Percentiles rank a stretch among this genome's conserved stretches.
phyloP scores from a whole-genome alignment of 306 rosid genomes.

The Calophaca sinica region DNA sequence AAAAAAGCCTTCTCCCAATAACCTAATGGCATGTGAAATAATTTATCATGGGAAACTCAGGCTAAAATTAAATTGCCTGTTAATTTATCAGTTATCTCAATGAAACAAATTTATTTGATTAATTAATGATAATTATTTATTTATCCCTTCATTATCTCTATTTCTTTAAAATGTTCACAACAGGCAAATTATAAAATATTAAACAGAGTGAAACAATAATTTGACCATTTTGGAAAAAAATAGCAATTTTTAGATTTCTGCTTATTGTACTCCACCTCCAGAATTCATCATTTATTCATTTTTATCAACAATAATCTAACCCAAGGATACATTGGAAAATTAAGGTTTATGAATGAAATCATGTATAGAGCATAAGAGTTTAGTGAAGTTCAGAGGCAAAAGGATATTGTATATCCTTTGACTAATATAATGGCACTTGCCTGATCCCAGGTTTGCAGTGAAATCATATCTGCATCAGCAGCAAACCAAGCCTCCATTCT shows the following conservation, averaged over 20 bases:
- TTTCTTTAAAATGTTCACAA: not conserved
- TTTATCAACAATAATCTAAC: slow-evolving; percentile 35
- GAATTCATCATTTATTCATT: slow-evolving; percentile 10
- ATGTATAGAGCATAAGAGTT: not conserved
- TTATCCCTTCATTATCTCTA: not conserved
- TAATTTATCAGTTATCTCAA: not conserved
- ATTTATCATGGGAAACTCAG: slow-evolving; percentile 5
- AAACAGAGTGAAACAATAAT: slow-evolving; percentile 8
- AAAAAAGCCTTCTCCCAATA: not conserved
- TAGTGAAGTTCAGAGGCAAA: not conserved
- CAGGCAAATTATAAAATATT: slow-evolving; percentile 1
- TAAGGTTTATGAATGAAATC: slow-evolving; percentile 34
- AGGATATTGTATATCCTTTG: slow-evolving; percentile 37
- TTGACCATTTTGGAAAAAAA: slow-evolving; percentile 1
- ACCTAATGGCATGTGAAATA: not conserved
- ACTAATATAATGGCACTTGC: slow-evolving; percentile 56
- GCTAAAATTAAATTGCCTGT: not conserved
- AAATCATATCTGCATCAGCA: slow-evolving; percentile 84
- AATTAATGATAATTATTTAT: not conserved
- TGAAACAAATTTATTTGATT: not conserved
- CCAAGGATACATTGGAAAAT: not conserved
- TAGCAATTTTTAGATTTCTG: slow-evolving; percentile 18
- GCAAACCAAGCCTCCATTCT: slow-evolving; percentile 94
- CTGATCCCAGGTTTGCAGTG: slow-evolving; percentile 83
- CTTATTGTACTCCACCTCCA: slow-evolving; percentile 8